Percentiles rank a stretch among this genome's conserved stretches.
Conservation (phyloP, 192 early-diverging fungal genomes). For the Nowakowskiella sp. region DNA sequence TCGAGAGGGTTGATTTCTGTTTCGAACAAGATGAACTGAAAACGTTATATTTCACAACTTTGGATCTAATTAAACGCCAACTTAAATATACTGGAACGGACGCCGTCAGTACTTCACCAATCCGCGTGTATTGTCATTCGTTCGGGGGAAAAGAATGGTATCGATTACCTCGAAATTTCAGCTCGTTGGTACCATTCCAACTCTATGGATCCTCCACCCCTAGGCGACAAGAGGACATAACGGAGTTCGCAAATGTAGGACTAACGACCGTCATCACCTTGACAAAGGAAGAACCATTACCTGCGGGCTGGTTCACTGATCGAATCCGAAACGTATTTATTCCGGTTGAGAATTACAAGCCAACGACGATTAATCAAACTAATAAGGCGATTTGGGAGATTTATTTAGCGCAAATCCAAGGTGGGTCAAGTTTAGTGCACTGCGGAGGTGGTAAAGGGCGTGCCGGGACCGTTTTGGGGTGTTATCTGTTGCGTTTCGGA, state of each 20-base stretch:
- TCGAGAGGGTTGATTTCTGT: too few relatives aligned
- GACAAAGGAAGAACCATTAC: constrained; percentile 36
- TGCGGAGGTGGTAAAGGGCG: constrained; percentile 39
- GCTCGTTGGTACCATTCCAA: constrained; percentile 30
- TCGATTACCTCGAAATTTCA: constrained; percentile 30
- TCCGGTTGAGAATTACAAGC: constrained; percentile 32
- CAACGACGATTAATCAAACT: constrained; percentile 28
- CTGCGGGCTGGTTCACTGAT: constrained; percentile 25
- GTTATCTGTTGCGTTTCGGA: constrained; percentile 21
- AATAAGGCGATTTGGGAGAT: constrained; percentile 11
- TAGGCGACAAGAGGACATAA: constrained; percentile 19
- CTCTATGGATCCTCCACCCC: constrained; percentile 39
- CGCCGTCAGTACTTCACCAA: too few relatives aligned
- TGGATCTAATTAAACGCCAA: too few relatives aligned
- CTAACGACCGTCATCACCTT: constrained; percentile 27
- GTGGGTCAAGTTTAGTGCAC: constrained; percentile 29
- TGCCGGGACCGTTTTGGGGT: constrained; percentile 28
- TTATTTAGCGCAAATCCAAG: background rate
- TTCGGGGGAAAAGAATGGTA: too few relatives aligned
- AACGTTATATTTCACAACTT: too few relatives aligned
- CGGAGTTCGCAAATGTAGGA: constrained; percentile 13
- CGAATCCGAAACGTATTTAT: constrained; percentile 25
- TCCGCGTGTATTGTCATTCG: too few relatives aligned
- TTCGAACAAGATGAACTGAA: too few relatives aligned
- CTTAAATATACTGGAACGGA: too few relatives aligned